Evolutionary conservation across 768 basidiomycete species (phyloP).

Genomic region (Galerina sulciceps): DNA sequence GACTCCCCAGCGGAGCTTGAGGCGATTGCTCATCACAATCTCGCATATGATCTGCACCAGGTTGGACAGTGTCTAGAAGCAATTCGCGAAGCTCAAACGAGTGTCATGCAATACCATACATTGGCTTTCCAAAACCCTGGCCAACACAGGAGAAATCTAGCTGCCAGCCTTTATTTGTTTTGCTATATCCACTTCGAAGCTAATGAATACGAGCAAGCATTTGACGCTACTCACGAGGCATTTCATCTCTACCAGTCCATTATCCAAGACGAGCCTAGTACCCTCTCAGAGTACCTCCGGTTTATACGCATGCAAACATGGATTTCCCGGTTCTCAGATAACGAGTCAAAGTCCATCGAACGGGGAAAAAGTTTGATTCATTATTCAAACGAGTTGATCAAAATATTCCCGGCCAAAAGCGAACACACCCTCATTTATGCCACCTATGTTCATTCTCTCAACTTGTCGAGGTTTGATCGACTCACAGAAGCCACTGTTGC

Average conservation of each 20-base stretch:
- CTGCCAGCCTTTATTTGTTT: neutral
- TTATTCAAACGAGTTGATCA: neutral
- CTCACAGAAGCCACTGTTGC: neutral
- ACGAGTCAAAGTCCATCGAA: neutral
- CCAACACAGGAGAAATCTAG: neutral
- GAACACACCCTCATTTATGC: neutral
- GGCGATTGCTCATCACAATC: slow-evolving; percentile 4
- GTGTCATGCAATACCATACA: slow-evolving; percentile 6
- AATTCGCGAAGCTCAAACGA: neutral
- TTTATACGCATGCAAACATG: neutral
- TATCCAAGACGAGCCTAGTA: neutral
- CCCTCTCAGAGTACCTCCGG: neutral
- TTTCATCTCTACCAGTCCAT: neutral
- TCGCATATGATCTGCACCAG: slow-evolving; percentile 6
- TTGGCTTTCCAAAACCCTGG: neutral
- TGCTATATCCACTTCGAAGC: neutral
- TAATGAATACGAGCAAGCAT: neutral
- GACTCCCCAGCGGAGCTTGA: neutral
- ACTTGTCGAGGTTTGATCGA: neutral
- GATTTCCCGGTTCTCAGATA: neutral
- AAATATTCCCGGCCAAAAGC: neutral
- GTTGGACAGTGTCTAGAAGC: neutral
- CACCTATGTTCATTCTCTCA: neutral
- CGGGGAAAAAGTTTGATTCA: neutral
- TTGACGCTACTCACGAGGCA: slow-evolving; percentile 3